A percentile compares a stretch with the other conserved stretches of the same genome.
phyloP scores from a whole-genome alignment of 306 rosid genomes.

The Luffa aegyptiaca region DNA sequence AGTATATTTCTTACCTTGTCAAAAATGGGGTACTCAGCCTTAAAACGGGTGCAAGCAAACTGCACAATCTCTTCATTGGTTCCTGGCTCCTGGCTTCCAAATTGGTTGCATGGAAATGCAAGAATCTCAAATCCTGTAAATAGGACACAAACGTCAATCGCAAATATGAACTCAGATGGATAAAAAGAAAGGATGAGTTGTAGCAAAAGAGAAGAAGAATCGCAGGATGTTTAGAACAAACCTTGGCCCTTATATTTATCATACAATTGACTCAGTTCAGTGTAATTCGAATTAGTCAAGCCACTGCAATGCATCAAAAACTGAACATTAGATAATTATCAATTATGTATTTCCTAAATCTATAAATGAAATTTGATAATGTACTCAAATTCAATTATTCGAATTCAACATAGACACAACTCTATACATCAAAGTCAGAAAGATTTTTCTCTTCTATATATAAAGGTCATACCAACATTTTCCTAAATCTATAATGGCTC shows the following conservation, averaged over 20 bases:
- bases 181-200: not conserved
- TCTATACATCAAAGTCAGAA: not conserved
- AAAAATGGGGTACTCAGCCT: slow-evolving; percentile 86
- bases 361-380: not conserved
- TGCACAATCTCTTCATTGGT: slow-evolving; percentile 66
- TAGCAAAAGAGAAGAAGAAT: not conserved
- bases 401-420: not conserved
- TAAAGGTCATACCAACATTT: not conserved
- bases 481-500: not conserved
- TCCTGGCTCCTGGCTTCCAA: slow-evolving; percentile 97
- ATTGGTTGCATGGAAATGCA: slow-evolving; percentile 96
- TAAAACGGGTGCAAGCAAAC: slow-evolving; percentile 88
- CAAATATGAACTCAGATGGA: not conserved
- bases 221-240: slow-evolving; percentile 15
- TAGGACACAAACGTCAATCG: not conserved
- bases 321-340: not conserved
- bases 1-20: slow-evolving; percentile 51
- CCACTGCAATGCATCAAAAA: slow-evolving; percentile 57
- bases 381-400: not conserved
- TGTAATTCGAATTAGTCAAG: slow-evolving; percentile 91
- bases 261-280: slow-evolving; percentile 79
- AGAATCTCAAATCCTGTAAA: slow-evolving; percentile 72
- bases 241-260: slow-evolving; percentile 82
- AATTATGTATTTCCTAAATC: not conserved
- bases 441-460: not conserved